phyloP scores from a whole-genome alignment of 768 basidiomycete species.

The Hebeloma cylindrosporum region DNA sequence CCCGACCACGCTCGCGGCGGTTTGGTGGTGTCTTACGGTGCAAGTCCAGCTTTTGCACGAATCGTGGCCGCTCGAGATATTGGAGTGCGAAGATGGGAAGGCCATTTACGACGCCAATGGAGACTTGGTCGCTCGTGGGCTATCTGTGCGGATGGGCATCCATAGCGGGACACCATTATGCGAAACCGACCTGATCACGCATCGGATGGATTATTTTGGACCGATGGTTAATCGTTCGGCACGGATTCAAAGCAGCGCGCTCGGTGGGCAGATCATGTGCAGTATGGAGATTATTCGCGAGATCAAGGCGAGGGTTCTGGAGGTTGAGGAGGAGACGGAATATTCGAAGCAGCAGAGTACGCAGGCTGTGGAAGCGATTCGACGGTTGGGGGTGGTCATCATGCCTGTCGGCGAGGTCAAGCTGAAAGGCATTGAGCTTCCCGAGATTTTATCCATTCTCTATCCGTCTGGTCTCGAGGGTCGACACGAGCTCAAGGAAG shows the following conservation, averaged over 20 bases:
- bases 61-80: conserved; percentile 89
- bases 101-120: conserved; percentile 68
- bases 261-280: conserved; percentile 93
- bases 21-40: conserved; percentile 89
- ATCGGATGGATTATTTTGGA: conserved; percentile 98
- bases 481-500: conserved; percentile 59
- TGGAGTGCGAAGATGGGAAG: conserved; percentile 90
- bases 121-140: conserved; percentile 74
- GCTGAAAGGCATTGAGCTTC: conserved; percentile 91
- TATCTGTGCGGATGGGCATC: conserved; percentile 97
- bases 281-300: conserved; percentile 86
- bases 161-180: conserved; percentile 90
- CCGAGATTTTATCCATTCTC: conserved; percentile 82
- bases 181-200: conserved; percentile 86
- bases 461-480: conserved; percentile 76
- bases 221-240: conserved; percentile 94
- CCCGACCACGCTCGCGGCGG: conserved; percentile 79
- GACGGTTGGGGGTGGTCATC: conserved; percentile 66
- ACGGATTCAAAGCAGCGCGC: conserved; percentile 77
- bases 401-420: conserved; percentile 85
- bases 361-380: conserved; percentile 73
- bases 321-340: conserved; percentile 57
- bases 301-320: conserved; percentile 62
- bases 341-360: conserved; percentile 56
- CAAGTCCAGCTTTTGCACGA: conserved; percentile 81